Conservation (phyloP, 768 basidiomycete species). For the Pleurotus tuoliensis region DNA sequence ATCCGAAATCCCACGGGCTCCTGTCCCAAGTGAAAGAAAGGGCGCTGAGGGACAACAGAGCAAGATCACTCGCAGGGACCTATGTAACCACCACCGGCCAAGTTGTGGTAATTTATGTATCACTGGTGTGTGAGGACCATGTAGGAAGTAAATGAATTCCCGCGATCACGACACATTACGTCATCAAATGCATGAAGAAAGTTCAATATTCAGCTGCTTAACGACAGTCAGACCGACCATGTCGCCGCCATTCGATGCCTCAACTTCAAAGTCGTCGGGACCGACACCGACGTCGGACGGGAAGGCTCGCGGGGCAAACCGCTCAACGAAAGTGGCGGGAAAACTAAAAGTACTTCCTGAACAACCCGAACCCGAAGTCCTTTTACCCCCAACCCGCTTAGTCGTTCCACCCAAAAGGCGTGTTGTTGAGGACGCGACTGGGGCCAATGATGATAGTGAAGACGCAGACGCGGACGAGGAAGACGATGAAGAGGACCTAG, state of each 20-base stretch:
- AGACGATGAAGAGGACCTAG: conserved; percentile 32
- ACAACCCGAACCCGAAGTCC: conserved; percentile 52
- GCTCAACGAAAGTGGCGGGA: conserved; percentile 77
- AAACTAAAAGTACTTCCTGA: conserved; percentile 89
- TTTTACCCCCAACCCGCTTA: conserved; percentile 28
- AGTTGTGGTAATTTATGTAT: too few species aligned
- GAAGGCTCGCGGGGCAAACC: conserved; percentile 69
- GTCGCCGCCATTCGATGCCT: conserved; percentile 14
- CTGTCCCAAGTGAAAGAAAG: too few species aligned
- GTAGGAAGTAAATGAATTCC: conserved; percentile 8
- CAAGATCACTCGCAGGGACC: too few species aligned
- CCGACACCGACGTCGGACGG: conserved; percentile 29
- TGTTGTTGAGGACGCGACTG: conserved; percentile 43
- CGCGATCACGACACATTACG: not conserved
- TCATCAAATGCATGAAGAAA: not conserved
- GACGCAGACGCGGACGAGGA: conserved; percentile 70
- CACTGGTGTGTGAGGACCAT: not conserved
- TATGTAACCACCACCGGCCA: too few species aligned
- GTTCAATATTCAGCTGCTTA: not conserved
- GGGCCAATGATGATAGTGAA: conserved; percentile 60
- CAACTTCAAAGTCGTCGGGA: conserved; percentile 13
- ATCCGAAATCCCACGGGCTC: too few species aligned
- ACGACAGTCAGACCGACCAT: not conserved
- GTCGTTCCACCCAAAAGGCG: conserved; percentile 24
- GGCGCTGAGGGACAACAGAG: too few species aligned